Conservation (phyloP, 108 stramenopile genomes). For the Seminavis robusta region DNA sequence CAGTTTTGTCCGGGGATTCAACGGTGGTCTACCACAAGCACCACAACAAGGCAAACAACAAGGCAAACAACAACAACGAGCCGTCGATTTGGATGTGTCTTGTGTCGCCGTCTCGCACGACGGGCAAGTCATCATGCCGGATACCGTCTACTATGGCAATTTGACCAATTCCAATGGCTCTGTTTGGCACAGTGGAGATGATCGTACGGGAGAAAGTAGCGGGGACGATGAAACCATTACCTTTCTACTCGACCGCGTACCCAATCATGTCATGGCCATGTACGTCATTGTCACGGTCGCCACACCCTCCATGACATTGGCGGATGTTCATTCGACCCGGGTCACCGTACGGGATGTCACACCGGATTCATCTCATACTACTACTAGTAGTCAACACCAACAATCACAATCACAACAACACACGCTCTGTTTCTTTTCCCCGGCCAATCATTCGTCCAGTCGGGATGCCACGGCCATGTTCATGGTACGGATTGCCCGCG, state of each 20-base stretch:
- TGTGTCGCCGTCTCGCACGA: no score
- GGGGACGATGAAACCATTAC: constrained; percentile 42
- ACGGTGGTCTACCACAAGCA: no score
- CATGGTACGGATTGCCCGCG: no score
- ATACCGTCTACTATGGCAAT: constrained; percentile 48
- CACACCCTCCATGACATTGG: constrained; percentile 28
- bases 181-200: constrained; percentile 36
- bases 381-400: no score
- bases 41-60: no score
- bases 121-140: constrained; percentile 31
- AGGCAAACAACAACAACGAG: no score
- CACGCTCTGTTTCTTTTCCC: constrained; percentile 26
- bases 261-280: constrained; percentile 23
- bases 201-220: constrained; percentile 20
- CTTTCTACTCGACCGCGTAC: constrained; percentile 27
- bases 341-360: constrained; percentile 19
- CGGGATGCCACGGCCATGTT: constrained; percentile 36
- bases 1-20: no score
- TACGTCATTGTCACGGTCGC: constrained; percentile 44
- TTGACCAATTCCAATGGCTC: constrained; percentile 46
- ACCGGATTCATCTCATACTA: constrained; percentile 1
- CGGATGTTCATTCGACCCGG: constrained; percentile 31
- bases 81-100: no score
- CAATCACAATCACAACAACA: no score
- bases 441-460: constrained; percentile 18